These are phyloP conservation scores for Sarocladiaceae sp. DNA, from an alignment of 2,329 filamentous ascomycete genomes.

Conservation along the genomic window DNA sequence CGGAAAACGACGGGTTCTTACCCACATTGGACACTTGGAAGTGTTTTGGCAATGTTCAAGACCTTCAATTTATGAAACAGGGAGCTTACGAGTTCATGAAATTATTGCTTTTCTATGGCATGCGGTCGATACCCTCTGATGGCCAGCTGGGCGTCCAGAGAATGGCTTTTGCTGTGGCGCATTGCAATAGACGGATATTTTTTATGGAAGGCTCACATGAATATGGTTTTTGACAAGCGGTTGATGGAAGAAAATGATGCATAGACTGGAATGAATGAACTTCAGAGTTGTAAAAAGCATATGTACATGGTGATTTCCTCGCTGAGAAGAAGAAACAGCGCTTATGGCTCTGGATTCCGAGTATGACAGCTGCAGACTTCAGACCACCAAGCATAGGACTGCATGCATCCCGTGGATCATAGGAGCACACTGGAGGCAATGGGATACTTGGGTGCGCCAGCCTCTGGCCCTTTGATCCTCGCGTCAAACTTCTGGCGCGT, in stretches of 20 bases:
- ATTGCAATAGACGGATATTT: not conserved
- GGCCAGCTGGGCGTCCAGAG: slow-evolving; percentile 6
- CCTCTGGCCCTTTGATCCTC: no score
- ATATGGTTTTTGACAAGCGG: not conserved
- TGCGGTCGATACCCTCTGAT: slow-evolving; percentile 8
- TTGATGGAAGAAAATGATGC: not conserved
- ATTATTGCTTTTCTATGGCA: slow-evolving; percentile 2
- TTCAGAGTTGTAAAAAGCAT: no score
- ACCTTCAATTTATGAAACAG: slow-evolving; percentile 16
- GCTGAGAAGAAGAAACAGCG: no score
- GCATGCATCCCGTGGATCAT: no score
- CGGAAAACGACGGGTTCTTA: not conserved
- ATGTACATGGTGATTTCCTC: no score
- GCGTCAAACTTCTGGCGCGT: no score
- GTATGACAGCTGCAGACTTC: no score
- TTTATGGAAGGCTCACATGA: no score
- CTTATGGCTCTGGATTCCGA: no score
- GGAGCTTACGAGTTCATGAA: slow-evolving; percentile 6
- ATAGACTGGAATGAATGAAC: not conserved
- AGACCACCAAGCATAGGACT: no score
- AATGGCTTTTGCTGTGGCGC: slow-evolving; percentile 5
- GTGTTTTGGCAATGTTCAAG: slow-evolving; percentile 14
- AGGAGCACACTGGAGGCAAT: no score
- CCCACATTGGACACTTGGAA: not conserved
- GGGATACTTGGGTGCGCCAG: no score